Conservation (phyloP, 2,329 filamentous ascomycete species). For the Fusarium multiceps region DNA sequence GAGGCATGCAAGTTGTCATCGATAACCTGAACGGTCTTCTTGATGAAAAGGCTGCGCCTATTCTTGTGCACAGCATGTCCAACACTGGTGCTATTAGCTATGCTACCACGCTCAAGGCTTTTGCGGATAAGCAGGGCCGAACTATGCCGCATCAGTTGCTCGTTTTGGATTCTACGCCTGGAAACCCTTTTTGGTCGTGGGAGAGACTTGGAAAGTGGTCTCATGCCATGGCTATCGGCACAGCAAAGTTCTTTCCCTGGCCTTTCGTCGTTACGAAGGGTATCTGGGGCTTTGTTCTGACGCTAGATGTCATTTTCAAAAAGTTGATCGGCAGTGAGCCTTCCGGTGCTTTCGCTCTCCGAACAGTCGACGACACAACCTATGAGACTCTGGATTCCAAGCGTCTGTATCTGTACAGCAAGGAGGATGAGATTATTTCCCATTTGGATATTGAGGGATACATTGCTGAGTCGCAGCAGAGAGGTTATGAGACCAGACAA, state of each 20-base stretch:
- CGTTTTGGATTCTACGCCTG: conserved; percentile 65
- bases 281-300: conserved; percentile 59
- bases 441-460: conserved; percentile 67
- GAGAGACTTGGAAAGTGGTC: conserved; percentile 63
- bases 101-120: conserved; percentile 61
- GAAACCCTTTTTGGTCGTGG: conserved; percentile 55
- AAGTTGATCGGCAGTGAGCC: conserved; percentile 54
- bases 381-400: conserved; percentile 53
- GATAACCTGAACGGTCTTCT: conserved; percentile 44
- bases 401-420: conserved; percentile 69
- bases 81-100: conserved; percentile 68
- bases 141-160: conserved; percentile 61
- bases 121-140: conserved; percentile 51
- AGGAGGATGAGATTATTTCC: conserved; percentile 66
- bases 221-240: conserved; percentile 63
- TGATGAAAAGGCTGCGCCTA: conserved; percentile 42
- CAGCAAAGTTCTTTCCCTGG: conserved; percentile 60
- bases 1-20: conserved; percentile 59
- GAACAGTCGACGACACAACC: conserved; percentile 52
- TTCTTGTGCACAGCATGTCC: conserved; percentile 67
- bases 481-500: conserved; percentile 61
- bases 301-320: conserved; percentile 50
- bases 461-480: conserved; percentile 57
- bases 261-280: conserved; percentile 60
- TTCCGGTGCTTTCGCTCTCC: conserved; percentile 54